Conservation (phyloP, 2,329 filamentous ascomycete species). For the Aspergillus puulaauensis region DNA sequence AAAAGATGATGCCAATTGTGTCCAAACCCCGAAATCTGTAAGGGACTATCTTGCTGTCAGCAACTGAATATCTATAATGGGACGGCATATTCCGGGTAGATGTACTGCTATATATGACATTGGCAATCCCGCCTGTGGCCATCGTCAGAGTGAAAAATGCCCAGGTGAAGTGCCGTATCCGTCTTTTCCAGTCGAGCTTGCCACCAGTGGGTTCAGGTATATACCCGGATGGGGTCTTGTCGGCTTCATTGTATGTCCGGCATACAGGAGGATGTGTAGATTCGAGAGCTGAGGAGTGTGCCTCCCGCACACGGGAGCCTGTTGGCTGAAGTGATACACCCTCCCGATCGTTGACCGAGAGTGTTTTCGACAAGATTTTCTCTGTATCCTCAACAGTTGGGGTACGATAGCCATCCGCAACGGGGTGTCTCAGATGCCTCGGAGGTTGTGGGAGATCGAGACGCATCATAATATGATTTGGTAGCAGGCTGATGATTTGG, state of each 20-base stretch:
- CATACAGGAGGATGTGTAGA: slow-evolving; percentile 22
- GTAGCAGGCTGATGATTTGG: background rate
- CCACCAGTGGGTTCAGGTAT: slow-evolving; percentile 19
- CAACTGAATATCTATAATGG: background rate
- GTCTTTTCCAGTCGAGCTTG: slow-evolving; percentile 49
- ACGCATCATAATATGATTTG: slow-evolving; percentile 16
- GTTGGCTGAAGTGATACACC: slow-evolving; percentile 15
- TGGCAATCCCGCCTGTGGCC: slow-evolving; percentile 61
- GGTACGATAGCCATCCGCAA: slow-evolving; percentile 46
- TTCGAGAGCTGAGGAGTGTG: slow-evolving; percentile 32
- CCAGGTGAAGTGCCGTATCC: slow-evolving; percentile 68
- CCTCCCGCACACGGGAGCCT: slow-evolving; percentile 17
- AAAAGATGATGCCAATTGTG: slow-evolving; percentile 60
- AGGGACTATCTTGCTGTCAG: slow-evolving; percentile 41
- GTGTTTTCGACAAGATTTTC: slow-evolving; percentile 14
- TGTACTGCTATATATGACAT: slow-evolving; percentile 58
- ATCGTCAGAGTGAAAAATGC: slow-evolving; percentile 75
- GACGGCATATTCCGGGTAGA: slow-evolving; percentile 2
- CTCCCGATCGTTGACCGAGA: slow-evolving; percentile 11
- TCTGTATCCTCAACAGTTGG: slow-evolving; percentile 47
- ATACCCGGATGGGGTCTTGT: slow-evolving; percentile 13
- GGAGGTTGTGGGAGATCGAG: slow-evolving; percentile 23
- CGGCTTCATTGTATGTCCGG: slow-evolving; percentile 20
- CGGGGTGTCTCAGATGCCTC: slow-evolving; percentile 37
- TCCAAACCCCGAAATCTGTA: slow-evolving; percentile 58